Percentiles rank a stretch among this genome's conserved stretches.
These are phyloP conservation scores for Globisporangium ultimum DNA, from an alignment of 352 stramenopile genomes.

Conservation along the genomic window DNA sequence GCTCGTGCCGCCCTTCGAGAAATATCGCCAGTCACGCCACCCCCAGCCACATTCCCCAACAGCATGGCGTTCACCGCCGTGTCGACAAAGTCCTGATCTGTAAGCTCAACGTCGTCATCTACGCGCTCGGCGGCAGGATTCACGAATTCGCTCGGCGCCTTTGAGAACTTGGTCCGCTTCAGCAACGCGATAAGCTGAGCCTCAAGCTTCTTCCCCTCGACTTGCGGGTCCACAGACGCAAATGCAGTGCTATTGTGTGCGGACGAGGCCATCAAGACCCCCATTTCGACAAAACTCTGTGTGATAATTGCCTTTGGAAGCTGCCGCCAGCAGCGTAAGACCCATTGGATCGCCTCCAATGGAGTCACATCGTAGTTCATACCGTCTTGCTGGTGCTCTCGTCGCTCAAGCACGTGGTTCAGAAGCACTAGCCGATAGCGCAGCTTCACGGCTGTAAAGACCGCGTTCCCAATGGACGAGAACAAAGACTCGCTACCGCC, in stretches of 20 bases:
- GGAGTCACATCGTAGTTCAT: constrained; percentile 38
- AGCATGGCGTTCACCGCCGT: constrained; percentile 44
- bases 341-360: constrained; percentile 58
- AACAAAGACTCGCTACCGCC: constrained; percentile 40
- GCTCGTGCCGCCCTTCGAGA: constrained; percentile 18
- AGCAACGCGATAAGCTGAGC: constrained; percentile 50
- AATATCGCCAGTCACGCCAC: constrained; percentile 15
- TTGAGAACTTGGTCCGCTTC: constrained; percentile 42
- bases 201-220: constrained; percentile 51
- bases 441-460: constrained; percentile 48
- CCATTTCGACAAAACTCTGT: constrained; percentile 37
- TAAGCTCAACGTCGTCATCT: constrained; percentile 45
- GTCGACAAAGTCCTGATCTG: constrained; percentile 67
- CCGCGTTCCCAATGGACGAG: constrained; percentile 31
- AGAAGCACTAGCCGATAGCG: constrained; percentile 55
- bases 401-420: constrained; percentile 37
- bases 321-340: constrained; percentile 48
- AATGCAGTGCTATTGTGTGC: background rate
- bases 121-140: constrained; percentile 38
- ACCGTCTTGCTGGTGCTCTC: constrained; percentile 28
- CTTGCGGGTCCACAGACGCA: constrained; percentile 10
- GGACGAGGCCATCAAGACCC: constrained; percentile 14
- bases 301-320: constrained; percentile 50
- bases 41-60: constrained; percentile 31
- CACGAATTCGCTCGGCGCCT: constrained; percentile 45